Evolutionary conservation across 2,329 filamentous ascomycete genomes (phyloP), one percentile per base, ranked within the genome.

Genomic region (Escovopsis weberi): DNA sequence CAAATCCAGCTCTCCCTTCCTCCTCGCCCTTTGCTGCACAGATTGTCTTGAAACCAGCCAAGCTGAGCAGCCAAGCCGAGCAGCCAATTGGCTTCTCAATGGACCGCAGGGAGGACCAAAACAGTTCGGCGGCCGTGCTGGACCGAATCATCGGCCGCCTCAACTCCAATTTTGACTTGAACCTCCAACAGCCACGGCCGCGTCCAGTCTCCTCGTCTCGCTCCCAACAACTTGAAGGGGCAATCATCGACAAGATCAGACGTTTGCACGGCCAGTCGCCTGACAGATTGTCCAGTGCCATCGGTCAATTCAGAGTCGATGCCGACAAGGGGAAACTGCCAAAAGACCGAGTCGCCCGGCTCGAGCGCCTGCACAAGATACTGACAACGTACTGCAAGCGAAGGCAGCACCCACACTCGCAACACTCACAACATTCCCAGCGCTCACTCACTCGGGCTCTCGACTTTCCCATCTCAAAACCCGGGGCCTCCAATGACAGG

Each of bases 111-210:
- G 28, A 32, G 7, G 11, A 11, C 8, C 8, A 32, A 11, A 26
- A 39, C 32, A 12, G 12, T 4, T 33, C 32, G 32, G 41, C 40
- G 33, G 34, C 36, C 10, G 49, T 49, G 36, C 49, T 59, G 12
- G 40, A 51, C 26, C 47, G 49, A 28, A 51, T 45, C 10, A 52
- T 59, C 18, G 44, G 49, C 23, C 50, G 50, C 0, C 47, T 59
- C 23, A 59, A 54, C 38, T 43, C 43, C 26, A 48, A 52, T 32
- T 60, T 53, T 39, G 45, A 44, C 9, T 48, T 60, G 4, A 43
- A 48, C 12, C 51, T 60, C 12, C 37, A 43, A 15, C 44, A 49
- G 15, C 53, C 53, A 3, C 51, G 55, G 41, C 38, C 46, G 6
- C 50, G 8, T 40, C 2, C 41, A 55, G n/a, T 54, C 54, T 26